Evolutionary conservation across 1,284 basidiomycete species (phyloP).

Genomic region (Neonothopanus nambi): DNA sequence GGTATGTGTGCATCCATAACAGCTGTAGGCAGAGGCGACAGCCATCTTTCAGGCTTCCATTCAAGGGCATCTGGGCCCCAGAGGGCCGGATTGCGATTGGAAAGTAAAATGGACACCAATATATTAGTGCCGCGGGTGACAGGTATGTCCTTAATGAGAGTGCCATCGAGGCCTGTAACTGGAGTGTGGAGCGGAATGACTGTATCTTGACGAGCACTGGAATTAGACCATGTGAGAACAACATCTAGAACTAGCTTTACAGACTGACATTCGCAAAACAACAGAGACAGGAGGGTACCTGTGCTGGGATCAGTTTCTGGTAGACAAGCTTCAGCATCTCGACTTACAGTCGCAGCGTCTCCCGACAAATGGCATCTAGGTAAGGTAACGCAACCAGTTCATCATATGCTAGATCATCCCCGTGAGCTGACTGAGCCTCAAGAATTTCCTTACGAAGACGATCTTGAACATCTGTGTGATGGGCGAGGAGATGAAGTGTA

Average conservation of each 20-base stretch:
- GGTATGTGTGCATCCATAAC: slow-evolving; percentile 11
- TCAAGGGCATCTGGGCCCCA: slow-evolving; percentile 35
- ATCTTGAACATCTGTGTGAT: background rate
- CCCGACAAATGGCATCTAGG: slow-evolving; percentile 35
- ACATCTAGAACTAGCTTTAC: slow-evolving; percentile 21
- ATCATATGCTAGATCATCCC: slow-evolving; percentile 28
- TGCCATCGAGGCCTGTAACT: slow-evolving; percentile 25
- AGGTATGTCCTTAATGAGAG: slow-evolving; percentile 24
- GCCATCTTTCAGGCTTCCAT: slow-evolving; percentile 38
- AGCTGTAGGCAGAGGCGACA: slow-evolving; percentile 26
- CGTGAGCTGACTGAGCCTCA: slow-evolving; percentile 16
- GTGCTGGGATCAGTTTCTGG: slow-evolving; percentile 34
- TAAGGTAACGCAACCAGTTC: slow-evolving; percentile 32
- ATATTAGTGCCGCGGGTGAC: slow-evolving; percentile 26
- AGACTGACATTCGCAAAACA: background rate
- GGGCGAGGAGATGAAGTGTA: slow-evolving; percentile 1
- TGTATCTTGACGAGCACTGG: slow-evolving; percentile 21
- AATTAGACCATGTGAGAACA: slow-evolving; percentile 20
- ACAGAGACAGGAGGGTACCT: slow-evolving; percentile 33
- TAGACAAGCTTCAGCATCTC: slow-evolving; percentile 23
- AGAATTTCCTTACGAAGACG: background rate
- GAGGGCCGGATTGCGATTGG: slow-evolving; percentile 29
- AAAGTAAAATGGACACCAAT: slow-evolving; percentile 26
- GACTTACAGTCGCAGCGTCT: slow-evolving; percentile 33
- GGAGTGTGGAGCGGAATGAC: slow-evolving; percentile 23